Conservation (phyloP, 1,284 basidiomycete genomes). For the Cutaneotrichosporon cavernicola region DNA sequence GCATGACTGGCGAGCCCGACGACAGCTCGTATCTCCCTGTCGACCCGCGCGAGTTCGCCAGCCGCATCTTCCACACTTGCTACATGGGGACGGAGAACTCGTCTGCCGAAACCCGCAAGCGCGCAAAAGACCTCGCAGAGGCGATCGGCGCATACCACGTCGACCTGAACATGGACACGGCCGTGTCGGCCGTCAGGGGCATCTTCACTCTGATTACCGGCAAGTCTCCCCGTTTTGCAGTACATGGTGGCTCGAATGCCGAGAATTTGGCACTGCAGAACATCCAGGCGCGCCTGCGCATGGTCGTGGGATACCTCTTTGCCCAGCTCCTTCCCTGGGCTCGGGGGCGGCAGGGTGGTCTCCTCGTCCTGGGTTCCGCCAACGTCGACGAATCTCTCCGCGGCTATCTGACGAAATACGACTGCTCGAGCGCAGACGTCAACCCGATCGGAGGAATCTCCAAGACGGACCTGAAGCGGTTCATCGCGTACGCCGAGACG, state of each 20-base stretch:
- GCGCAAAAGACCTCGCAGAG: constrained; percentile 80
- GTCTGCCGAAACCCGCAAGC: constrained; percentile 74
- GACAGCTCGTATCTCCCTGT: constrained; percentile 77
- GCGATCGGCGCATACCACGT: constrained; percentile 95
- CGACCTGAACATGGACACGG: constrained; percentile 92
- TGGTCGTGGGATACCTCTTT: constrained; percentile 96
- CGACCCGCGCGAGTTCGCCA: constrained; percentile 81
- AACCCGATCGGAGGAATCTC: constrained; percentile 98
- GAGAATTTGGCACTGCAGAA: constrained; percentile 98
- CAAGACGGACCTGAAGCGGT: constrained; percentile 95
- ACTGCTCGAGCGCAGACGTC: constrained; percentile 75
- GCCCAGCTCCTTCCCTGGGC: constrained; percentile 95
- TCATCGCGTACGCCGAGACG: constrained; percentile 79
- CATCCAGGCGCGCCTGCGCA: constrained; percentile 90
- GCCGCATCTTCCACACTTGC: constrained; percentile 91
- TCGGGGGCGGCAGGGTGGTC: constrained; percentile 74
- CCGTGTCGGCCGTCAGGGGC: constrained; percentile 78
- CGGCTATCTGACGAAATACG: constrained; percentile 97
- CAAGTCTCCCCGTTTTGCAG: constrained; percentile 75
- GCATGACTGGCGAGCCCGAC: constrained; percentile 79
- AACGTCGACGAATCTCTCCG: constrained; percentile 98
- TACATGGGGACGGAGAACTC: constrained; percentile 99
- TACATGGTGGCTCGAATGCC: constrained; percentile 79
- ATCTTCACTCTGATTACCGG: constrained; percentile 85
- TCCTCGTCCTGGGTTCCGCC: constrained; percentile 92